A percentile compares a stretch with the other conserved stretches of the same genome.
These are phyloP conservation scores for Leonotis leonurus DNA, from an alignment of 257 asterid genomes.

Conservation along the genomic window DNA sequence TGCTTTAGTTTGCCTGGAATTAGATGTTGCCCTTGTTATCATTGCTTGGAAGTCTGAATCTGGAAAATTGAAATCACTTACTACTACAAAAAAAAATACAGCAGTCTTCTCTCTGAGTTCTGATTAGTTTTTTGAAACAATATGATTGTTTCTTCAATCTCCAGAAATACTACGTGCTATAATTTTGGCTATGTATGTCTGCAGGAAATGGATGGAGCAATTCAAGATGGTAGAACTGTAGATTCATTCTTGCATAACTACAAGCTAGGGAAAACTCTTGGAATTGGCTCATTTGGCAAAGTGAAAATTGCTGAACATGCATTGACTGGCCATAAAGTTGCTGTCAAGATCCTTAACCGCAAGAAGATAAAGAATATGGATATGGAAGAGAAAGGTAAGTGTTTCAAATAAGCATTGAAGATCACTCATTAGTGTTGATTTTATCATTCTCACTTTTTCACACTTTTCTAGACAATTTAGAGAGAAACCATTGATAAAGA, in stretches of 20 bases:
- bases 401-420: background rate
- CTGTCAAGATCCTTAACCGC: constrained; percentile 89
- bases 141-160: background rate
- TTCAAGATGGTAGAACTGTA: constrained; percentile 49
- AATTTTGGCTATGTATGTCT: background rate
- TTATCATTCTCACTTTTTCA: background rate
- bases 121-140: background rate
- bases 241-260: constrained; percentile 71
- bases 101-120: background rate
- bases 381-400: constrained; percentile 85
- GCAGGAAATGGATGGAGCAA: constrained; percentile 71
- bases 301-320: constrained; percentile 85
- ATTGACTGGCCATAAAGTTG: constrained; percentile 78
- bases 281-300: constrained; percentile 87
- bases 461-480: background rate
- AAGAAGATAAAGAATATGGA: constrained; percentile 85
- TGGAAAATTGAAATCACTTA: constrained; percentile 3
- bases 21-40: background rate
- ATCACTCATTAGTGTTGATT: background rate
- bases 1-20: background rate
- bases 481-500: background rate
- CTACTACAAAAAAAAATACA: background rate
- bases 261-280: constrained; percentile 90
- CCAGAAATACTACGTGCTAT: background rate
- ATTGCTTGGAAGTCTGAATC: background rate